Evolutionary conservation across 208 protist species (phyloP).

Genomic region (Tritrichomonas foetus): DNA sequence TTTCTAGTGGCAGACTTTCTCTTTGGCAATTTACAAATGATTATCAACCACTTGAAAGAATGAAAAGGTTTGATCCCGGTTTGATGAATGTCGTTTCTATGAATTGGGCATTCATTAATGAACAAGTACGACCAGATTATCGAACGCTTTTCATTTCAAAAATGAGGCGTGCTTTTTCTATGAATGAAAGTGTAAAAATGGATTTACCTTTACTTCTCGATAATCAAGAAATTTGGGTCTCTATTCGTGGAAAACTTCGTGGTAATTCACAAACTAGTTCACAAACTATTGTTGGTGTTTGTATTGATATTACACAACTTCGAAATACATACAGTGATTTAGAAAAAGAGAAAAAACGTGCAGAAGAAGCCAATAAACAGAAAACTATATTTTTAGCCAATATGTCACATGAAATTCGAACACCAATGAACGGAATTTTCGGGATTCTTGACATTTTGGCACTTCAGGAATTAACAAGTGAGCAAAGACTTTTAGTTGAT

Average conservation of each 20-base stretch:
- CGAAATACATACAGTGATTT: background rate
- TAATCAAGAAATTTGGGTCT: background rate
- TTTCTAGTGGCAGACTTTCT: background rate
- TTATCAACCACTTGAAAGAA: background rate
- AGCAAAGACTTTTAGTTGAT: conserved; percentile 2
- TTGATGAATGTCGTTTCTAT: background rate
- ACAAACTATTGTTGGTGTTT: background rate
- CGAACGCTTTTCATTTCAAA: background rate
- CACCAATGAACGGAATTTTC: conserved; percentile 43
- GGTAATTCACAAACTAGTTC: background rate
- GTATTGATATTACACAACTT: conserved; percentile 8
- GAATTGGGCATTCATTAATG: conserved; percentile 18
- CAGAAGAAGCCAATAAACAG: conserved; percentile 20
- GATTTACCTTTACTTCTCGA: background rate
- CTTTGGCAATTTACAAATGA: background rate
- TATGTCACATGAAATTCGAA: too few species aligned
- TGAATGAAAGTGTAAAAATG: background rate
- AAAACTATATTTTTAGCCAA: conserved; percentile 35
- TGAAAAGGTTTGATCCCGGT: background rate
- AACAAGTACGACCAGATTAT: background rate
- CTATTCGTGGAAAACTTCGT: background rate
- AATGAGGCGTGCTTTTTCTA: background rate
- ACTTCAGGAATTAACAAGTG: background rate
- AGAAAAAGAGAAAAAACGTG: background rate
- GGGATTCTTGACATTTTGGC: background rate